Conservation (phyloP, 768 basidiomycete species). For the Boletus rex-veris region DNA sequence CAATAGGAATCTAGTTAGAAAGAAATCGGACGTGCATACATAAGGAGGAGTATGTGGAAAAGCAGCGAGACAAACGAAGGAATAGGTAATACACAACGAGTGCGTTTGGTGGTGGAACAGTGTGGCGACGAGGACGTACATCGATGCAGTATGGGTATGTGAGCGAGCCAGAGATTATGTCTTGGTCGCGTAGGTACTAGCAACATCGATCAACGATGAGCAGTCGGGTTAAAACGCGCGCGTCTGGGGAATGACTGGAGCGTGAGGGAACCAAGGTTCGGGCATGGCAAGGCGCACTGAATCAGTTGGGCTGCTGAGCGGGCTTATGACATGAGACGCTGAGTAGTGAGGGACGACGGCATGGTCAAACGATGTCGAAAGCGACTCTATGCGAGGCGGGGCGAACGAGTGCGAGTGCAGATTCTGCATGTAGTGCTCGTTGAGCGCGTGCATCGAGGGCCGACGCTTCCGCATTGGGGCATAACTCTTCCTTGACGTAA, state of each 20-base stretch:
- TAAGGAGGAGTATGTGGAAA: not conserved
- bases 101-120: not conserved
- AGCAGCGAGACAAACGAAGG: not conserved
- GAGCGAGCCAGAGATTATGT: not conserved
- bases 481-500: not conserved
- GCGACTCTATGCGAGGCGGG: not conserved
- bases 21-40: not conserved
- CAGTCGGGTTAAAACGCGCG: slow-evolving; percentile 9
- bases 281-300: slow-evolving; percentile 17
- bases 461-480: slow-evolving; percentile 3
- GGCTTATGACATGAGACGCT: slow-evolving; percentile 5
- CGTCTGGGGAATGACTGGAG: not conserved
- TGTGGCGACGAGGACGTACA: not conserved
- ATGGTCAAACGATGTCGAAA: slow-evolving; percentile 1
- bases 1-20: slow-evolving; percentile 2
- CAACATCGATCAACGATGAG: slow-evolving; percentile 16
- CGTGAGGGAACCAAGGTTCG: slow-evolving; percentile 21
- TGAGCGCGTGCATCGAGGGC: slow-evolving; percentile 8
- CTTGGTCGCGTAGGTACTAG: no score
- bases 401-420: not conserved
- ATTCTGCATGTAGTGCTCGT: not conserved
- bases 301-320: slow-evolving; percentile 8
- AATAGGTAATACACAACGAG: slow-evolving; percentile 7
- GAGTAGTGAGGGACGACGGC: not conserved
- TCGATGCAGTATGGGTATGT: slow-evolving; percentile 2